phyloP scores from a whole-genome alignment of 192 early-diverging fungal genomes.

The Cladochytrium replicatum region DNA sequence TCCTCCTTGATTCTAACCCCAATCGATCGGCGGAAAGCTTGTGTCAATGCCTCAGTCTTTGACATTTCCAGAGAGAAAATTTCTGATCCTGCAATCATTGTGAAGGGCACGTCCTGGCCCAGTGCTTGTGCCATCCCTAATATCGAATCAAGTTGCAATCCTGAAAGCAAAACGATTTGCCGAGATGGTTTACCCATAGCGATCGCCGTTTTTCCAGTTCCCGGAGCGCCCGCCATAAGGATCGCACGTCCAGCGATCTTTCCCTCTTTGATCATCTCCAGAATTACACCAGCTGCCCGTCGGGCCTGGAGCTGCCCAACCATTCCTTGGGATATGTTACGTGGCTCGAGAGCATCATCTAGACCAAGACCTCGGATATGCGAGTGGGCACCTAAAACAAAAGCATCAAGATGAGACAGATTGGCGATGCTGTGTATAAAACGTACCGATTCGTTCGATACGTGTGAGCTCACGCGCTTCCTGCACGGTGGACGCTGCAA shows the following conservation, averaged over 20 bases:
- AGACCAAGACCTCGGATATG: conserved; percentile 95
- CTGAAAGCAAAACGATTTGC: too few relatives aligned
- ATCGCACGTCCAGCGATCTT: conserved; percentile 95
- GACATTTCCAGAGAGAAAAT: conserved; percentile 98
- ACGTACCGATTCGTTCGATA: conserved; percentile 80
- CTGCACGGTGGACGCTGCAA: too few relatives aligned
- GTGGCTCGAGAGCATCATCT: conserved; percentile 86
- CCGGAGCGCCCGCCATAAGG: conserved; percentile 96
- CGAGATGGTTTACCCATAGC: conserved; percentile 73
- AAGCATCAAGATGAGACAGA: not conserved
- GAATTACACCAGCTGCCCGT: conserved; percentile 91
- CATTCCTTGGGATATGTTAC: conserved; percentile 86
- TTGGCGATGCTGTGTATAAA: not conserved
- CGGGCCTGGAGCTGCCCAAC: conserved; percentile 92
- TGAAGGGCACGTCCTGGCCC: conserved; percentile 92
- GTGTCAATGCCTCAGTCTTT: conserved; percentile 95
- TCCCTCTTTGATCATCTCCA: conserved; percentile 95
- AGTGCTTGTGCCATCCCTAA: conserved; percentile 88
- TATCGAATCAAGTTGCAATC: too few relatives aligned
- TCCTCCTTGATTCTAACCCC: conserved; percentile 98
- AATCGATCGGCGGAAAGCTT: conserved; percentile 95
- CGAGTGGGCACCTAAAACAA: conserved; percentile 94
- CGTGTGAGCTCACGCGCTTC: conserved; percentile 72
- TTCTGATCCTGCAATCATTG: conserved; percentile 93
- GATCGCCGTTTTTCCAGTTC: conserved; percentile 98